Conservation (phyloP, 2,329 filamentous ascomycete genomes). For the Coniochaeta sp. region DNA sequence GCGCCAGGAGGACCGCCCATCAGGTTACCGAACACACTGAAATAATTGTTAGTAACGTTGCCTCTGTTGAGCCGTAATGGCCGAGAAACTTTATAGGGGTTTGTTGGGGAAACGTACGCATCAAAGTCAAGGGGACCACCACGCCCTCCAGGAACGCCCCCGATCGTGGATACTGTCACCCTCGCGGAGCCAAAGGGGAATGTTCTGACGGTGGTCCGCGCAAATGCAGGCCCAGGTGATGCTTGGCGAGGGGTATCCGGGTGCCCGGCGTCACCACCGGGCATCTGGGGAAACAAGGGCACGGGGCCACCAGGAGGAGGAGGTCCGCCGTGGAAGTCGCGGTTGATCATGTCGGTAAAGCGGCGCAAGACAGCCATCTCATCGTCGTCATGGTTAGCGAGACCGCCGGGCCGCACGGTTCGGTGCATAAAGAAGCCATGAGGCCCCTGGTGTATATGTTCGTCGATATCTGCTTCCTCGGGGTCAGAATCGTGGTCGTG, state of each 20-base stretch:
- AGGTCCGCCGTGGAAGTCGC: conserved; percentile 21
- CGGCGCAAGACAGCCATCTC: conserved; percentile 27
- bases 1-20: conserved; percentile 21
- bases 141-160: conserved; percentile 19
- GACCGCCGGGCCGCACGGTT: conserved; percentile 16
- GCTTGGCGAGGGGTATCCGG: not conserved
- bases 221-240: not conserved
- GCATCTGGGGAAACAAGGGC: not conserved
- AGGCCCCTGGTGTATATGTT: conserved; percentile 36
- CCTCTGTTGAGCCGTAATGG: conserved; percentile 8
- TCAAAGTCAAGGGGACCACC: conserved; percentile 28
- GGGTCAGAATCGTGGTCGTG: conserved; percentile 42
- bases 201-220: not conserved
- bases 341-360: conserved; percentile 37
- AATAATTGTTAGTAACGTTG: conserved; percentile 24
- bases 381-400: conserved; percentile 13
- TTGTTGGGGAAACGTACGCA: conserved; percentile 34
- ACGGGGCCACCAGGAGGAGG: conserved; percentile 7
- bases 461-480: conserved; percentile 52
- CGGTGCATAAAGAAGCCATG: conserved; percentile 33
- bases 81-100: no score
- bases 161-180: conserved; percentile 37
- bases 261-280: not conserved
- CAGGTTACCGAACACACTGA: conserved; percentile 40
- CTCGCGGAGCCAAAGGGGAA: conserved; percentile 31